Evolutionary conservation across 768 basidiomycete genomes (phyloP).

Genomic region (button mushroom (Agaricus bisporus)): DNA sequence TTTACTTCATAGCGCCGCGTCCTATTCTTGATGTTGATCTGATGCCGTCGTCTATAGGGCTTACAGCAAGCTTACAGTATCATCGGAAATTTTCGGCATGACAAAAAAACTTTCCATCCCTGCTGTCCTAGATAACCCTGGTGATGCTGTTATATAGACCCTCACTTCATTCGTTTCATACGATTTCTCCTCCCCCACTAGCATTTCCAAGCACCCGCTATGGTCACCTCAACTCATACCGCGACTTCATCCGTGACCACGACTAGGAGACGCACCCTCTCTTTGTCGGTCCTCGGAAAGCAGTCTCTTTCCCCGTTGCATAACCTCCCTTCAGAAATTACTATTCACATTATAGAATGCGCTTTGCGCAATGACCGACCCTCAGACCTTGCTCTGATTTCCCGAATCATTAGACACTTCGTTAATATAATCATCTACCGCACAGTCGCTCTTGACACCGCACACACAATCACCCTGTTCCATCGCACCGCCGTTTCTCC

Average conservation of each 20-base stretch:
- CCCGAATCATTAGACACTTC: constrained; percentile 23
- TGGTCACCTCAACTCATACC: background rate
- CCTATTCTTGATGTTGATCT: constrained; percentile 4
- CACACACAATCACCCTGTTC: constrained; percentile 25
- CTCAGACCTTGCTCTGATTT: constrained; percentile 23
- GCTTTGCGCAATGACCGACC: constrained; percentile 24
- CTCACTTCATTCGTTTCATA: background rate
- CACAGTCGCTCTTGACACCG: constrained; percentile 28
- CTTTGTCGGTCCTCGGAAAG: constrained; percentile 3
- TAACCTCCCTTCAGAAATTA: constrained; percentile 31
- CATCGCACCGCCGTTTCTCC: constrained; percentile 25
- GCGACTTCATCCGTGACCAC: background rate
- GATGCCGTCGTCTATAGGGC: background rate
- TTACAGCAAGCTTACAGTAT: background rate
- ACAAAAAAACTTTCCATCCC: background rate
- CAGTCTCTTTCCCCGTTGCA: constrained; percentile 19
- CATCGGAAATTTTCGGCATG: background rate
- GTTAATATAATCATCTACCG: constrained; percentile 32
- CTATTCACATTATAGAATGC: constrained; percentile 29
- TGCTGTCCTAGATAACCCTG: background rate
- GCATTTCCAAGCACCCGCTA: background rate
- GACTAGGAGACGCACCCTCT: background rate
- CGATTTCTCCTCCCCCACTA: background rate
- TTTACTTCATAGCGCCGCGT: constrained; percentile 1
- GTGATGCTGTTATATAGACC: constrained; percentile 4